A percentile compares a stretch with the other conserved stretches of the same genome.
Evolutionary conservation across 306 rosid genomes (phyloP).

Genomic region (Dryas drummondii): DNA sequence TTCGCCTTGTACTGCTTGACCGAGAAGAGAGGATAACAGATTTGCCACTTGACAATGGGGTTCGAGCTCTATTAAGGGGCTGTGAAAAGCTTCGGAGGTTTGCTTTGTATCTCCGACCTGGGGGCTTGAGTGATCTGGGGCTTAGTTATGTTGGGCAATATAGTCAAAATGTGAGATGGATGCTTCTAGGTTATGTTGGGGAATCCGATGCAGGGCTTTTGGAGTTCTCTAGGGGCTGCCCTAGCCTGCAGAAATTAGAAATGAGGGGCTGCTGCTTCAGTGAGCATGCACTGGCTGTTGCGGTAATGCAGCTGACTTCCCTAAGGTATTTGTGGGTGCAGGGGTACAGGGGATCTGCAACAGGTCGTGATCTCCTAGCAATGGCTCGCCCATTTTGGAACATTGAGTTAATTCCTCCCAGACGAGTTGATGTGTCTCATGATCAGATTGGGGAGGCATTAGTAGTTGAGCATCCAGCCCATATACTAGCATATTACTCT

Average conservation of each 20-base stretch:
- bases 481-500: conserved; percentile 93
- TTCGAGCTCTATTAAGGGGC: conserved; percentile 74
- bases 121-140: conserved; percentile 80
- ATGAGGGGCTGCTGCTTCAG: conserved; percentile 94
- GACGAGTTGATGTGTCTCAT: conserved; percentile 28
- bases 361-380: conserved; percentile 67
- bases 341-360: conserved; percentile 63
- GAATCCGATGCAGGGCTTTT: conserved; percentile 79
- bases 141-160: conserved; percentile 73
- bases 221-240: conserved; percentile 79
- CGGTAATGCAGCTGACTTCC: conserved; percentile 61
- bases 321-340: conserved; percentile 95
- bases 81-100: conserved; percentile 82
- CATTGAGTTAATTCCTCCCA: conserved; percentile 77
- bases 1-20: conserved; percentile 89
- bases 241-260: conserved; percentile 88
- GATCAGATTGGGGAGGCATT: conserved; percentile 25
- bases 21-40: conserved; percentile 69
- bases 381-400: conserved; percentile 93
- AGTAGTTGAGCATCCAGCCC: conserved; percentile 69
- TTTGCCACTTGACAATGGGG: conserved; percentile 95
- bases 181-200: conserved; percentile 93
- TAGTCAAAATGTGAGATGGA: conserved; percentile 93
- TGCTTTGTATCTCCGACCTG: conserved; percentile 82
- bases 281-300: conserved; percentile 72